Evolutionary conservation across 768 basidiomycete species (phyloP).

Genomic region (Mrakia hoshinonis): DNA sequence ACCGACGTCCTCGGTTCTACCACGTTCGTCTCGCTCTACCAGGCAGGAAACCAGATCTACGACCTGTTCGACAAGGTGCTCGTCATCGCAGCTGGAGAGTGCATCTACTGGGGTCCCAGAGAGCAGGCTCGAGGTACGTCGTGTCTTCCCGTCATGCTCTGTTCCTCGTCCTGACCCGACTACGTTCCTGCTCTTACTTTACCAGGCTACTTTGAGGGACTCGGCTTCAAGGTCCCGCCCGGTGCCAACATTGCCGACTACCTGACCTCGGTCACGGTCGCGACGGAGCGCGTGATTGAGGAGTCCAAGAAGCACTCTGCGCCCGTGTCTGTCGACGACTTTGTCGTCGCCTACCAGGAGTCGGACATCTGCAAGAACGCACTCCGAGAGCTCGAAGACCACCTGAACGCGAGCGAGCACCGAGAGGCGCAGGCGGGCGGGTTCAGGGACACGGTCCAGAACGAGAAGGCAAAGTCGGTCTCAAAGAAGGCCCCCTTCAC

Average conservation of each 20-base stretch:
- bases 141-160: too few species aligned
- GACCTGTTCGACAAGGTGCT: slow-evolving; percentile 23
- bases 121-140: slow-evolving; percentile 7
- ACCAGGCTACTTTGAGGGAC: slow-evolving; percentile 44
- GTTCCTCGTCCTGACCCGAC: too few species aligned
- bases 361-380: slow-evolving; percentile 49
- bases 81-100: slow-evolving; percentile 40
- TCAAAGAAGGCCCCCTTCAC: slow-evolving; percentile 41
- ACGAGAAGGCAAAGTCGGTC: slow-evolving; percentile 55
- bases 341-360: slow-evolving; percentile 55
- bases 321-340: slow-evolving; percentile 52
- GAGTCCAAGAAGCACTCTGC: slow-evolving; percentile 33
- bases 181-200: too few species aligned
- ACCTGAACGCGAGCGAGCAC: slow-evolving; percentile 48
- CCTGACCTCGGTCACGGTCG: slow-evolving; percentile 53
- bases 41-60: slow-evolving; percentile 33
- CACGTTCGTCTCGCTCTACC: slow-evolving; percentile 45
- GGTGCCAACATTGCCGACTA: slow-evolving; percentile 50
- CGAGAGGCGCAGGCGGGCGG: slow-evolving; percentile 55
- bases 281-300: slow-evolving; percentile 72
- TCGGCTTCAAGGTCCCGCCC: slow-evolving; percentile 47
- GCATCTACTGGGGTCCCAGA: slow-evolving; percentile 48
- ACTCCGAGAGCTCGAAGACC: slow-evolving; percentile 48
- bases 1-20: slow-evolving; percentile 45
- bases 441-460: slow-evolving; percentile 65